A percentile compares a stretch with the other conserved stretches of the same genome.
These are phyloP conservation scores for Entophlyctis helioformis DNA, from an alignment of 192 early-diverging fungal genomes.

Conservation along the genomic window DNA sequence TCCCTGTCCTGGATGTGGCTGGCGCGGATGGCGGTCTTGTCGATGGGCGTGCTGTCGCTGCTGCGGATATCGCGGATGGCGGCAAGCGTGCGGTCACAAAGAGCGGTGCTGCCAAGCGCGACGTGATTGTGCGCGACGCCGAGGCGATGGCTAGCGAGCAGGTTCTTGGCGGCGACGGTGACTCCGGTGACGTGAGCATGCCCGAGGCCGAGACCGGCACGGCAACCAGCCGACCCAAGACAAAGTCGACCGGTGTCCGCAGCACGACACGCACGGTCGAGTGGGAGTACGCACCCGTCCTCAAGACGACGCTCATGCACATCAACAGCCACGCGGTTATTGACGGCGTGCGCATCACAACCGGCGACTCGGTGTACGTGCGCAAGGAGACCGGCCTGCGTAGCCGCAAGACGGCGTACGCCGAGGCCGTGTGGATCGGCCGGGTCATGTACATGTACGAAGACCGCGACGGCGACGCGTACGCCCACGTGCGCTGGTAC, in stretches of 20 bases:
- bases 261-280: not conserved
- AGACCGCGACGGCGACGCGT: constrained; percentile 2
- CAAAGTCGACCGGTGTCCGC: constrained; percentile 14
- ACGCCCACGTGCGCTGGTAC: constrained; percentile 36
- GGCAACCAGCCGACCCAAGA: constrained; percentile 7
- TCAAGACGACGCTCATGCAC: constrained; percentile 10
- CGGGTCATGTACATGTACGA: constrained; percentile 29
- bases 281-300: not conserved
- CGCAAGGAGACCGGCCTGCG: too few species aligned
- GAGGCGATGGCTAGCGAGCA: too few species aligned
- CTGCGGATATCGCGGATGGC: too few species aligned
- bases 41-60: constrained; percentile 18
- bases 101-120: constrained; percentile 11
- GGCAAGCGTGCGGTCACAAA: constrained; percentile 32
- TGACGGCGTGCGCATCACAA: constrained; percentile 9
- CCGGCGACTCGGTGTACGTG: constrained; percentile 20
- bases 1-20: not conserved
- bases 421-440: constrained; percentile 19
- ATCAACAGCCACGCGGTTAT: constrained; percentile 18
- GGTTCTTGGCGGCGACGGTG: too few species aligned
- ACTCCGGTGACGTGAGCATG: too few species aligned
- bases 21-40: not conserved
- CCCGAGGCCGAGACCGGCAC: too few species aligned
- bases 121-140: constrained; percentile 1
- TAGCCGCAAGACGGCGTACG: too few species aligned